These are phyloP conservation scores for Erigeron canadensis DNA, from an alignment of 129 eudicot species.

Conservation along the genomic window DNA sequence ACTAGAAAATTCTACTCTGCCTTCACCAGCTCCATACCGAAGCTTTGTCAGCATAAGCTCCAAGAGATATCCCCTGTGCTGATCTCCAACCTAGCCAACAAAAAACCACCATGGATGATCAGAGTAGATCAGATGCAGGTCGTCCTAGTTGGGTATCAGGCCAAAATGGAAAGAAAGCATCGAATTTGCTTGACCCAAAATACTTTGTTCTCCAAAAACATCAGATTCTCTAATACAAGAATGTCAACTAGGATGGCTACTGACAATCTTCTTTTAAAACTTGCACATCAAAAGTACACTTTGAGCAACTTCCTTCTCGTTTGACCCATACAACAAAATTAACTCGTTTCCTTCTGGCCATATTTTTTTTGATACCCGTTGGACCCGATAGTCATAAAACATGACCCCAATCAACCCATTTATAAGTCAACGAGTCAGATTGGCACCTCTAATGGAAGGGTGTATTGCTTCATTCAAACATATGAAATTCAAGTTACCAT, in stretches of 20 bases:
- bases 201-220: not conserved
- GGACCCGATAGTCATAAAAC: not conserved
- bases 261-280: no score
- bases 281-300: no score
- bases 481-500: slow-evolving; percentile 57
- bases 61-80: slow-evolving; percentile 90
- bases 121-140: not conserved
- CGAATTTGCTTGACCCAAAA: not conserved
- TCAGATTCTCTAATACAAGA: not conserved
- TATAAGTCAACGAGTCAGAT: not conserved
- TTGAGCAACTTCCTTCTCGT: no score
- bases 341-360: not conserved
- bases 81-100: slow-evolving; percentile 86
- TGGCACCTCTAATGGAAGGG: not conserved
- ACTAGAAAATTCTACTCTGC: slow-evolving; percentile 70
- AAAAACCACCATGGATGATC: slow-evolving; percentile 5
- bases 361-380: not conserved
- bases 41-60: slow-evolving; percentile 96
- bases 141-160: not conserved
- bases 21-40: slow-evolving; percentile 96
- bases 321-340: not conserved
- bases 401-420: not conserved
- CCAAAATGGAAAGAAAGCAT: not conserved
- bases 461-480: slow-evolving; percentile 19
- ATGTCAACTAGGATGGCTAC: not conserved